Conservation (phyloP, 306 rosid species). For the Pyrus bretschneideri region DNA sequence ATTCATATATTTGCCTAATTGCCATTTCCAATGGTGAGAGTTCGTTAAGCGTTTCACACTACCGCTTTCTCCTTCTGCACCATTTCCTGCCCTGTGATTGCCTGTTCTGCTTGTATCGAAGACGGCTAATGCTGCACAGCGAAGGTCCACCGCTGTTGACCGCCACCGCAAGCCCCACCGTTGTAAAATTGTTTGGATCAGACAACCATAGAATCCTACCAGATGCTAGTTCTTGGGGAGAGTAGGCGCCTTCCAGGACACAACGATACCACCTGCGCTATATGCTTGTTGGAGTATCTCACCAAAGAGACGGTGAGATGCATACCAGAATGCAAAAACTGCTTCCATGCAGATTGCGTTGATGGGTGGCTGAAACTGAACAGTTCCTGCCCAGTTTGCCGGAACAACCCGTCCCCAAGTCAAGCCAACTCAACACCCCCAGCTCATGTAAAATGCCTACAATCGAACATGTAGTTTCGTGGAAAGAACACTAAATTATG, state of each 20-base stretch:
- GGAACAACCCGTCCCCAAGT: conserved; percentile 46
- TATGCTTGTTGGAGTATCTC: conserved; percentile 64
- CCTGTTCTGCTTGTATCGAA: conserved; percentile 31
- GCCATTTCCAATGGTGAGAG: neutral
- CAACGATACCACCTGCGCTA: conserved; percentile 46
- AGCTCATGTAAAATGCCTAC: conserved; percentile 1
- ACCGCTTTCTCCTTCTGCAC: too few relatives aligned
- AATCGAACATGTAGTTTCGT: neutral
- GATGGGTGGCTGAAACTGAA: conserved; percentile 69
- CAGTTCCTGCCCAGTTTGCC: conserved; percentile 56
- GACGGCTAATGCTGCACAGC: conserved; percentile 2
- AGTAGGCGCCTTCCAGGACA: conserved; percentile 56
- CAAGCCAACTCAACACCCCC: conserved; percentile 24
- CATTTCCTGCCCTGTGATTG: conserved; percentile 2
- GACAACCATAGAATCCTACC: conserved; percentile 56
- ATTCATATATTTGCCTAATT: neutral
- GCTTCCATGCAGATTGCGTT: conserved; percentile 68
- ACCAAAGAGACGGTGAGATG: conserved; percentile 57
- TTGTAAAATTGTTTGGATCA: conserved; percentile 38
- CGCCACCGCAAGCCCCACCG: neutral
- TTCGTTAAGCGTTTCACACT: too few relatives aligned
- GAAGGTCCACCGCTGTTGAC: conserved; percentile 21
- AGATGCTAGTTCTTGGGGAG: conserved; percentile 58
- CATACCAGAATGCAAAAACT: conserved; percentile 67
- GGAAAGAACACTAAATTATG: neutral